phyloP scores from a whole-genome alignment of 345 rosid genomes.

The Arabidopsis arenosa region DNA sequence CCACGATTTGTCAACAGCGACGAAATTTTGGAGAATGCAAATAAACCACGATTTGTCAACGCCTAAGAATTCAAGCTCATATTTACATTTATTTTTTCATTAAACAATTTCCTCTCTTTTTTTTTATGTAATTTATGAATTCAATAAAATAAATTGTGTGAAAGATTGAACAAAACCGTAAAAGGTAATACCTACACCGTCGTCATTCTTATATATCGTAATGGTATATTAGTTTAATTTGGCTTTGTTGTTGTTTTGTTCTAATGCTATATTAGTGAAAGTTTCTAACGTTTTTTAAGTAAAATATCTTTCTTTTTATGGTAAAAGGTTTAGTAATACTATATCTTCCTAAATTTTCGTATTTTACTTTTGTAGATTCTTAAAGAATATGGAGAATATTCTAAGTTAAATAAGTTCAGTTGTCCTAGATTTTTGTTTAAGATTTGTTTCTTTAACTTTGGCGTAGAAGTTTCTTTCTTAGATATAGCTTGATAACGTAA shows the following conservation, averaged over 20 bases:
- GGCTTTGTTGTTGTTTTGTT: background rate
- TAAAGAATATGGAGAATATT: background rate
- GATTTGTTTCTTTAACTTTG: conserved; percentile 4
- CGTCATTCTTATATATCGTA: background rate
- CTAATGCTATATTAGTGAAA: too few relatives aligned
- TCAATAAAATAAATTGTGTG: background rate
- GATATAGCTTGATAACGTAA: background rate
- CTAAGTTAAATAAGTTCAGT: background rate
- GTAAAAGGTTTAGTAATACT: background rate
- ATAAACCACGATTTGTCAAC: too few relatives aligned
- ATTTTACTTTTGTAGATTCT: background rate
- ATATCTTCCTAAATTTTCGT: background rate
- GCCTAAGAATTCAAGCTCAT: too few relatives aligned
- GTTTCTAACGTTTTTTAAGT: background rate
- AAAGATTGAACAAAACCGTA: background rate
- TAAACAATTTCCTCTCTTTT: too few relatives aligned
- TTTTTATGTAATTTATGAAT: background rate
- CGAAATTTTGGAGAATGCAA: too few relatives aligned
- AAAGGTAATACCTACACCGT: background rate
- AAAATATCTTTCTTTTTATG: background rate
- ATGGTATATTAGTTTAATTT: background rate
- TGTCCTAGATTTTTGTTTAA: background rate
- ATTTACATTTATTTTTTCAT: too few relatives aligned
- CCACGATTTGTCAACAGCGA: too few relatives aligned
- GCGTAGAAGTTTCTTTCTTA: background rate